phyloP scores from a whole-genome alignment of 257 asterid genomes.

The Plectranthus barbatus region DNA sequence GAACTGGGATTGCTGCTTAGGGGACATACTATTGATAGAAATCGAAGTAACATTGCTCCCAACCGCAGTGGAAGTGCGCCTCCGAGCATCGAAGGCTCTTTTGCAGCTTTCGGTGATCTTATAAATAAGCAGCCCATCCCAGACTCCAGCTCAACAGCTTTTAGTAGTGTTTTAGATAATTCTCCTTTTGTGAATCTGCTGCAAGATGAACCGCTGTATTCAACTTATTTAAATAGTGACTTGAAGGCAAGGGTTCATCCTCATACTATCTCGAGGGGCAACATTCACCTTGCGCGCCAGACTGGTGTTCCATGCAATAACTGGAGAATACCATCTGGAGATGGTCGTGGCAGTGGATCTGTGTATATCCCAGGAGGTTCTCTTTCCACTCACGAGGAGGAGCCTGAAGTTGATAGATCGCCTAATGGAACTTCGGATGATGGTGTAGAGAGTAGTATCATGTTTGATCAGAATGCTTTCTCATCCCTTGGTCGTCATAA shows the following conservation, averaged over 20 bases:
- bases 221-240: slow-evolving; percentile 26
- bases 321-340: slow-evolving; percentile 36
- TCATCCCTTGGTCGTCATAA: slow-evolving; percentile 48
- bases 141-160: slow-evolving; percentile 25
- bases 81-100: slow-evolving; percentile 78
- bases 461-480: slow-evolving; percentile 25
- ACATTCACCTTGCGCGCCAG: slow-evolving; percentile 25
- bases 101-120: slow-evolving; percentile 49
- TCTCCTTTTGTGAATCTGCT: slow-evolving; percentile 30
- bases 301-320: slow-evolving; percentile 31
- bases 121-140: slow-evolving; percentile 20
- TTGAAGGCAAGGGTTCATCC: slow-evolving; percentile 42
- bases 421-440: slow-evolving; percentile 33
- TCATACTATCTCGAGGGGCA: slow-evolving; percentile 33
- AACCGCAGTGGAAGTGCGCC: slow-evolving; percentile 91
- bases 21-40: slow-evolving; percentile 37
- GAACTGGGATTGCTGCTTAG: slow-evolving; percentile 63
- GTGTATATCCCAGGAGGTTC: slow-evolving; percentile 33
- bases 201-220: slow-evolving; percentile 31
- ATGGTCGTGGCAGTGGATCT: slow-evolving; percentile 30
- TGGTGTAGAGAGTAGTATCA: slow-evolving; percentile 20
- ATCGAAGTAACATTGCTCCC: slow-evolving; percentile 37
- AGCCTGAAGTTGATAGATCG: slow-evolving; percentile 57
- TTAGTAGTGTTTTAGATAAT: slow-evolving; percentile 20
- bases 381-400: slow-evolving; percentile 77